Percentiles rank a stretch among this genome's conserved stretches.
These are phyloP conservation scores for Suhomyces faveliae DNA, from an alignment of 805 yeast genomes.

Conservation along the genomic window DNA sequence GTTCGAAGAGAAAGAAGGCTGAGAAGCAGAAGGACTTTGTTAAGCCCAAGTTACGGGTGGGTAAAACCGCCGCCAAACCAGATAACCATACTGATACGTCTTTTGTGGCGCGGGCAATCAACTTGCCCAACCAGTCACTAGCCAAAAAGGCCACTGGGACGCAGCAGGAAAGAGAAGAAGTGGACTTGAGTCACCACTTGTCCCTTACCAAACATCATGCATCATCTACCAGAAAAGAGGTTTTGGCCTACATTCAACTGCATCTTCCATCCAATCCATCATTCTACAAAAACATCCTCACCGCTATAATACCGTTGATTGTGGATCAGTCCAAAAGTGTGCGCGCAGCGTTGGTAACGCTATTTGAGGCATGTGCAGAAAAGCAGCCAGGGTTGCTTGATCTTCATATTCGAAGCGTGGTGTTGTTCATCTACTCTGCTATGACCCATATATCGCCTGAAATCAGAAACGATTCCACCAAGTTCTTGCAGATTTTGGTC, in stretches of 20 bases:
- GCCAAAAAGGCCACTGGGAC: constrained; percentile 14
- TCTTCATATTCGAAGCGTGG: constrained; percentile 56
- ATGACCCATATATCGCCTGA: constrained; percentile 88
- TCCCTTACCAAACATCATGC: constrained; percentile 75
- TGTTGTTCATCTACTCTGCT: constrained; percentile 81
- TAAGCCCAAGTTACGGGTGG: constrained; percentile 82
- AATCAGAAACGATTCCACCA: constrained; percentile 73
- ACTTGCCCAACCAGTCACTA: constrained; percentile 46
- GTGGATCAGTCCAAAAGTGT: constrained; percentile 68
- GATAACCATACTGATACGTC: constrained; percentile 83
- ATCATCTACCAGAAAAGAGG: constrained; percentile 67
- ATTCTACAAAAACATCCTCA: constrained; percentile 54
- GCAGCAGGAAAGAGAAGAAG: constrained; percentile 27
- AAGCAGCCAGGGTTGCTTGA: constrained; percentile 55
- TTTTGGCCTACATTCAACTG: constrained; percentile 51
- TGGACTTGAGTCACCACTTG: constrained; percentile 58
- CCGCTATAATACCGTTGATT: constrained; percentile 59
- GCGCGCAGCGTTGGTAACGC: constrained; percentile 51
- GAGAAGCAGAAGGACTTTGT: constrained; percentile 73
- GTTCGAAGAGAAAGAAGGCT: constrained; percentile 53
- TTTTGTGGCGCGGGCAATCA: constrained; percentile 64
- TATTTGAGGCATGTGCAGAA: constrained; percentile 48
- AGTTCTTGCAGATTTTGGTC: constrained; percentile 61
- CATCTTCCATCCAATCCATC: constrained; percentile 54
- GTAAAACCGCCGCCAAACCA: constrained; percentile 71